phyloP scores from a whole-genome alignment of 202 grass and related monocot genomes.

The Elaeis oleifera region DNA sequence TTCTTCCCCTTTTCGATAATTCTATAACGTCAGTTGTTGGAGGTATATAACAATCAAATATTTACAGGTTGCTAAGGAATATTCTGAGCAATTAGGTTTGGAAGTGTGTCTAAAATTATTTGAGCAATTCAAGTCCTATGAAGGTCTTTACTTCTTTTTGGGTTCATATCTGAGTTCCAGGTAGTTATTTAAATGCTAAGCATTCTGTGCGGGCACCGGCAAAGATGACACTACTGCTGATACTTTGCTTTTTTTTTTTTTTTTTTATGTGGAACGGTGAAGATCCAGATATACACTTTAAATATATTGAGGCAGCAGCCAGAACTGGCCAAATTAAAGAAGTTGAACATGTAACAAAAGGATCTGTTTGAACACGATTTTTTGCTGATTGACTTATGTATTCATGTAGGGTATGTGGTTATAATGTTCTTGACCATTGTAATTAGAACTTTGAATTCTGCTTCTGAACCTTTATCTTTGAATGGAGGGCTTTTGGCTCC shows the following conservation, averaged over 20 bases:
- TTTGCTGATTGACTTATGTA: too few relatives aligned
- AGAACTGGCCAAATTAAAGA: constrained; percentile 97
- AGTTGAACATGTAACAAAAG: constrained; percentile 94
- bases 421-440: too few relatives aligned
- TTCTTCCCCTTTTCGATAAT: background rate
- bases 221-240: constrained; percentile 8
- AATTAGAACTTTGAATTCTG: too few relatives aligned
- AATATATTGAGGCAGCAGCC: constrained; percentile 96
- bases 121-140: constrained; percentile 96
- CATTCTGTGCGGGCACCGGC: too few relatives aligned
- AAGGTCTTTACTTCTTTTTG: too few relatives aligned
- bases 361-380: too few relatives aligned
- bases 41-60: constrained; percentile 24
- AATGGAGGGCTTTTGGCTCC: too few relatives aligned
- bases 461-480: too few relatives aligned
- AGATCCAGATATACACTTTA: constrained; percentile 94
- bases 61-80: constrained; percentile 94
- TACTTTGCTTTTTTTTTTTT: constrained; percentile 7
- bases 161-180: constrained; percentile 90
- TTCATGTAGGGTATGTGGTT: too few relatives aligned
- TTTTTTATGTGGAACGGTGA: constrained; percentile 52
- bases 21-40: constrained; percentile 10
- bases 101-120: constrained; percentile 83
- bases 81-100: constrained; percentile 77
- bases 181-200: constrained; percentile 24